Conservation (phyloP, 2,329 filamentous ascomycete genomes). For the Aspergillus sp. region DNA sequence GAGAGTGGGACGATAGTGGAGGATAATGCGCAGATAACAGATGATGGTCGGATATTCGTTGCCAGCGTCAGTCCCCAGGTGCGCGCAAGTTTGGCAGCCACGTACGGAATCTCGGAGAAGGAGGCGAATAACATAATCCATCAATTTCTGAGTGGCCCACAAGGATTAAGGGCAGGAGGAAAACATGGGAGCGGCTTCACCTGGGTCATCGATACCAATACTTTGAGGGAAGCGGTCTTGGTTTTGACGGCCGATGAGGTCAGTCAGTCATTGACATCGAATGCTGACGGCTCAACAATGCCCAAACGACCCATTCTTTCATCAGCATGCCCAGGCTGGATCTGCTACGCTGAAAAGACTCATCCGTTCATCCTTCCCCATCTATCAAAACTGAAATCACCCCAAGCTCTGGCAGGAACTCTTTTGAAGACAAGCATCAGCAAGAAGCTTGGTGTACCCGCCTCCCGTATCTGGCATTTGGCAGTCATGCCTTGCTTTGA, state of each 20-base stretch:
- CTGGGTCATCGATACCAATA: slow-evolving; percentile 89
- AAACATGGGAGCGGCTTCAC: slow-evolving; percentile 74
- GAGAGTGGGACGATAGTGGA: slow-evolving; percentile 47
- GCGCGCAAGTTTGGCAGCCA: slow-evolving; percentile 82
- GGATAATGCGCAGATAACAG: slow-evolving; percentile 16
- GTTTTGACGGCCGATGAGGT: slow-evolving; percentile 76
- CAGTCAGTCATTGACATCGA: slow-evolving; percentile 38
- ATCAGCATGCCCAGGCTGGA: slow-evolving; percentile 94
- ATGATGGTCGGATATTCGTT: slow-evolving; percentile 74
- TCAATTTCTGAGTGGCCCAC: slow-evolving; percentile 69
- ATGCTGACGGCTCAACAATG: slow-evolving; percentile 12
- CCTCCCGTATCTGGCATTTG: slow-evolving; percentile 86
- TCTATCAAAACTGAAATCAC: slow-evolving; percentile 86
- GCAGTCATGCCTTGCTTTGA: slow-evolving; percentile 99
- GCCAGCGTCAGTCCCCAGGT: slow-evolving; percentile 92
- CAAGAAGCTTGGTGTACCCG: slow-evolving; percentile 67
- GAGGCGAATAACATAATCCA: slow-evolving; percentile 81
- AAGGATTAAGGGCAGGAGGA: slow-evolving; percentile 69
- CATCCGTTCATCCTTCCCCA: slow-evolving; percentile 92
- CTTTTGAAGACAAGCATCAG: slow-evolving; percentile 84
- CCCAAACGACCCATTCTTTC: slow-evolving; percentile 59
- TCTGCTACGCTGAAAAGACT: slow-evolving; percentile 98
- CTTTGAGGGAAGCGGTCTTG: slow-evolving; percentile 77
- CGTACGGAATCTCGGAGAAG: slow-evolving; percentile 70
- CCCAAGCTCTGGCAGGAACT: slow-evolving; percentile 87